A percentile compares a stretch with the other conserved stretches of the same genome.
phyloP scores from a whole-genome alignment of 2,329 filamentous ascomycete genomes.

The Sporothrix globosa region DNA sequence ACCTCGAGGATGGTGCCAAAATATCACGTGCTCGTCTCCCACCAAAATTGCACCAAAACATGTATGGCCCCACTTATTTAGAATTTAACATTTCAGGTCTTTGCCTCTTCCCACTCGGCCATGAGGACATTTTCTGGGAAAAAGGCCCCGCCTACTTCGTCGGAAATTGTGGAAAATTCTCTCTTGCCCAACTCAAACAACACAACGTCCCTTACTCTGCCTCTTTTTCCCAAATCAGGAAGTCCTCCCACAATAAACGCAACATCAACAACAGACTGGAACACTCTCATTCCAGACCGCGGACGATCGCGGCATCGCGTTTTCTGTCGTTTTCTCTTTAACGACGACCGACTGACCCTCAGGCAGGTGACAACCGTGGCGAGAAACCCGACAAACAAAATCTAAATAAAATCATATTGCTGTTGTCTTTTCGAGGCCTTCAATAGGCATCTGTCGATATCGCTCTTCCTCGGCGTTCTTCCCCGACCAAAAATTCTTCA shows the following conservation, averaged over 20 bases:
- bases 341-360: background rate
- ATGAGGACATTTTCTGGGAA: background rate
- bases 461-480: background rate
- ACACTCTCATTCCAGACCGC: constrained; percentile 15
- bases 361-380: background rate
- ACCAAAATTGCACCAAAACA: background rate
- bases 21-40: background rate
- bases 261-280: constrained; percentile 9
- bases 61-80: background rate
- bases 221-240: constrained; percentile 2
- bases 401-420: background rate
- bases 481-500: background rate
- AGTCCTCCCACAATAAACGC: constrained; percentile 13
- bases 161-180: constrained; percentile 26
- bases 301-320: constrained; percentile 13
- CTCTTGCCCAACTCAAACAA: background rate
- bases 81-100: too few relatives aligned
- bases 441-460: background rate
- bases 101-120: constrained; percentile 29
- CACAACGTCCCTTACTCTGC: constrained; percentile 6
- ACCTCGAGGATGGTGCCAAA: background rate
- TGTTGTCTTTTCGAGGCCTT: background rate
- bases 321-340: background rate
- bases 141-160: constrained; percentile 15
- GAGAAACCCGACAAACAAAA: background rate